A percentile compares a stretch with the other conserved stretches of the same genome.
Conservation (phyloP, 2,329 filamentous ascomycete genomes). For the Tetracladium maxilliforme region DNA sequence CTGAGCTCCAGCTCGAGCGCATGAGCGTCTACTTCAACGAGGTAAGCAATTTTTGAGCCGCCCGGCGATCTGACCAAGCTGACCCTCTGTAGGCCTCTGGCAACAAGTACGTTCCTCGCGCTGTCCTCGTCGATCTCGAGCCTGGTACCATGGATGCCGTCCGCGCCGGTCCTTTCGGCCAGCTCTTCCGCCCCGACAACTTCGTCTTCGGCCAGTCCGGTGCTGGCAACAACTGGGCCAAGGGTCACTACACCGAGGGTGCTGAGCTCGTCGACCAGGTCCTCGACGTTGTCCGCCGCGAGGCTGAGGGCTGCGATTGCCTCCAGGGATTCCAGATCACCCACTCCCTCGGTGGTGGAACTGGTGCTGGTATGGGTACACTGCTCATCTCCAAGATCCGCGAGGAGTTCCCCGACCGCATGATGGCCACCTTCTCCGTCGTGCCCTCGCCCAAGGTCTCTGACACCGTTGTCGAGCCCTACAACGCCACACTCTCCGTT, state of each 20-base stretch:
- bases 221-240: constrained; percentile 99
- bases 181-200: constrained; percentile 99
- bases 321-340: constrained; percentile 99
- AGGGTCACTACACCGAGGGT: constrained; percentile 99
- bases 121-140: constrained; percentile 98
- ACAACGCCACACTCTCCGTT: constrained; percentile 97
- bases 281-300: constrained; percentile 93
- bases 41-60: constrained; percentile 34
- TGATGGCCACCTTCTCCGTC: constrained; percentile 99
- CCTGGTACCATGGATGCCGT: constrained; percentile 99
- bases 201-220: constrained; percentile 99
- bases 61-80: constrained; percentile 8
- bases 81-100: constrained; percentile 55
- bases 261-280: constrained; percentile 97
- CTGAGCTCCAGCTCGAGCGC: constrained; percentile 97
- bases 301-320: constrained; percentile 98
- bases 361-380: constrained; percentile 99
- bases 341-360: constrained; percentile 99
- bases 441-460: constrained; percentile 98
- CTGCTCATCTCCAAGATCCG: constrained; percentile 99
- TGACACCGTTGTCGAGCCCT: constrained; percentile 98
- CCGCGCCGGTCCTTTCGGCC: constrained; percentile 92
- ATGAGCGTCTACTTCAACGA: constrained; percentile 99
- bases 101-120: constrained; percentile 99
- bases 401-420: constrained; percentile 99